phyloP scores from a whole-genome alignment of 345 rosid species.

The Turritis glabra region DNA sequence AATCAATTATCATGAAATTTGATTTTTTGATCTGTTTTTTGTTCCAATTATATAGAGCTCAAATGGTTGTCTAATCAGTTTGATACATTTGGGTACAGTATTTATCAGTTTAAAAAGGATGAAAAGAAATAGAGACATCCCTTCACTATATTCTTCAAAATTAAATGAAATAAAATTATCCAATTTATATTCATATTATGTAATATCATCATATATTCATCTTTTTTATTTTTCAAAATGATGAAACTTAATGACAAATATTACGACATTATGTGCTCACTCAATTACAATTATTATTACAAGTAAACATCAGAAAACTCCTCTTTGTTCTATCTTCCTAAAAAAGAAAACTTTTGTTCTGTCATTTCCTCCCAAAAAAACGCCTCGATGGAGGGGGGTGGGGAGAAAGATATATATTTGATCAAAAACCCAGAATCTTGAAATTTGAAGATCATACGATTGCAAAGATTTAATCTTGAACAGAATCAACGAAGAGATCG shows the following conservation, averaged over 20 bases:
- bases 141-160: no score
- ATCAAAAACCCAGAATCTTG: background rate
- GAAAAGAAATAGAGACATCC: no score
- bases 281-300: background rate
- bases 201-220: no score
- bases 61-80: no score
- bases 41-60: no score
- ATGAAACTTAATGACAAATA: background rate
- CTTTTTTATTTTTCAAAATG: no score
- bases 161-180: no score
- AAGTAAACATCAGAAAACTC: background rate
- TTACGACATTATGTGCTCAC: slow-evolving; percentile 15
- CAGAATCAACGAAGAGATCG: background rate
- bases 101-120: no score
- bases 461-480: background rate
- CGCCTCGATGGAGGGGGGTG: background rate
- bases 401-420: background rate
- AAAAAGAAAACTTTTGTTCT: background rate
- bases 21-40: no score
- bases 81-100: no score
- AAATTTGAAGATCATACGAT: background rate
- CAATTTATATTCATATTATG: no score
- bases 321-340: background rate
- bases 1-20: background rate
- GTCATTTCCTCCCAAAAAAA: background rate